Base-by-base conservation (phyloP, 1,139 yeast species). In the Nakaseomyces nivariensis region DNA sequence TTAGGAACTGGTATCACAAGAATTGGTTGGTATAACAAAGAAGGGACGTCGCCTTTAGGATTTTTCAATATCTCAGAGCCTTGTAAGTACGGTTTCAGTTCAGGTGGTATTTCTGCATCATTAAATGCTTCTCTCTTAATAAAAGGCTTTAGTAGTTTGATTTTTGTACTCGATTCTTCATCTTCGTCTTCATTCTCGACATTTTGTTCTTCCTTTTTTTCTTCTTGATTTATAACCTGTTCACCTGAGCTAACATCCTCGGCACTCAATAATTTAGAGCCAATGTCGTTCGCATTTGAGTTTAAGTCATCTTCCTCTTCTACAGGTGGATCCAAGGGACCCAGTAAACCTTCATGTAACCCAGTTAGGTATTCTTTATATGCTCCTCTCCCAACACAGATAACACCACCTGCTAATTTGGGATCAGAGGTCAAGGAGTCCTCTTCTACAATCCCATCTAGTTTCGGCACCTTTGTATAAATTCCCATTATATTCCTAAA, bases 311-410 rank as follows among this genome's bases (percentile, higher is more conserved):
- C n/a, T 27, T 27, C 11, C 34, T 40, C 29, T 37, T 38, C 41
- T 22, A 33, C 9, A 4, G 47, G 47, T 13, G 40, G 41, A 10
- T 83, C 89, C 52, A 90, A 71, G 1, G 97, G 97, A 0, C 98
- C 98, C 48, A 94, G 70, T 63, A 94, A 75, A 7, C 98, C 99
- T 69, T 94, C 98, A 61, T 92, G 97, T 8, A 94, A 67, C 6
- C 98, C 99, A 48, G 79, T 77, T 51, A 94, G 67, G 63, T 87
- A 94, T 71, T 94, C 99, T 66, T 90, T 92, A 67, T 79, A 92
- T 0, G 97, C 92, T 51, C 98, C 98, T 64, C 99, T 76, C 3
- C 99, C 99, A 33, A 94, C 72, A 66, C 97, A 87, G 26, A 94
- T 77, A 11, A 89, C 83, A 47, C 98, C 98, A 24, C 97, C 97